phyloP scores from a whole-genome alignment of 768 basidiomycete genomes.

The Mycena vulgaris region DNA sequence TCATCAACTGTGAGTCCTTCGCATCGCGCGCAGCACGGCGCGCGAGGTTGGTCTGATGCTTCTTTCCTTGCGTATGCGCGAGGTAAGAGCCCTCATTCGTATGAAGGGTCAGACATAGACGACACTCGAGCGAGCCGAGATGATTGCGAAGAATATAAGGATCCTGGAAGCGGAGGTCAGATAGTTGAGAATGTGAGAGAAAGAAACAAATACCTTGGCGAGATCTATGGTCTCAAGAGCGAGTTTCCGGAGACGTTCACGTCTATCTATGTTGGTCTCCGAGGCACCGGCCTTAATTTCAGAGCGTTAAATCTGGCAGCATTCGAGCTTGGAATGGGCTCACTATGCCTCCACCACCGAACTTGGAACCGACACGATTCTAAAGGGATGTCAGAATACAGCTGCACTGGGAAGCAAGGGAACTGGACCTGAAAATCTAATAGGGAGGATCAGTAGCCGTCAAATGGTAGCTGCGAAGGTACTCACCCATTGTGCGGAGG shows the following conservation, averaged over 20 bases:
- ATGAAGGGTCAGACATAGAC: slow-evolving; percentile 96
- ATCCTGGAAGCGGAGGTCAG: slow-evolving; percentile 68
- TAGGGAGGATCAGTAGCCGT: slow-evolving; percentile 4
- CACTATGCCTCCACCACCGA: slow-evolving; percentile 86
- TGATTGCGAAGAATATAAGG: slow-evolving; percentile 99
- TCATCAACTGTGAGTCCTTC: slow-evolving; percentile 93
- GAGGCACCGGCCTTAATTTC: slow-evolving; percentile 57
- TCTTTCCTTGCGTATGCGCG: slow-evolving; percentile 99
- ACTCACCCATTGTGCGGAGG: slow-evolving; percentile 49
- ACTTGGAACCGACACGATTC: slow-evolving; percentile 97
- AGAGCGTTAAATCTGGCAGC: background rate
- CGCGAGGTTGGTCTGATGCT: slow-evolving; percentile 98
- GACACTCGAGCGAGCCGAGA: slow-evolving; percentile 97
- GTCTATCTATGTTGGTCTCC: slow-evolving; percentile 95
- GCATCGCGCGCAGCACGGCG: slow-evolving; percentile 97
- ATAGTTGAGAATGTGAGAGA: background rate
- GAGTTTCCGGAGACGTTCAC: slow-evolving; percentile 95
- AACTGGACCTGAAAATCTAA: slow-evolving; percentile 79
- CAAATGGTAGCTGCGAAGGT: background rate
- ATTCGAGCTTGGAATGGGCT: background rate
- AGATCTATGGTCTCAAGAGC: slow-evolving; percentile 98
- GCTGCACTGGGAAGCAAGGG: background rate
- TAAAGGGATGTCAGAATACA: slow-evolving; percentile 50
- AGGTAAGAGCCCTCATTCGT: slow-evolving; percentile 99
- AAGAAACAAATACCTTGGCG: slow-evolving; percentile 78